These are phyloP conservation scores for Zasmidium cellare DNA, from an alignment of 2,329 filamentous ascomycete genomes.

Conservation along the genomic window DNA sequence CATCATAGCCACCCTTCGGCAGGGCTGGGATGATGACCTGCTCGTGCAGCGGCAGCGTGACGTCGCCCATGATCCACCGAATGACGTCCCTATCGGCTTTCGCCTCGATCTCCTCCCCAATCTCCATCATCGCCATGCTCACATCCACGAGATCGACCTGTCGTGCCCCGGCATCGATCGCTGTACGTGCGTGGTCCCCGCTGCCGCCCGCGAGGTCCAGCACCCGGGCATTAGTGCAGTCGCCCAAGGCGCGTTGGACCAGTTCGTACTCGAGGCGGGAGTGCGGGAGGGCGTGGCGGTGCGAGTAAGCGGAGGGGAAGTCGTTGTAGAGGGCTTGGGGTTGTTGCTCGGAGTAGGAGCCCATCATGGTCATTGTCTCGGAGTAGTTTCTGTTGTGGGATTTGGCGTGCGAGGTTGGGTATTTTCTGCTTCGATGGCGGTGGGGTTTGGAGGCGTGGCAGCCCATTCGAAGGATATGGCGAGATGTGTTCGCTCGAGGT, in stretches of 20 bases:
- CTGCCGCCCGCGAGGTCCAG: conserved; percentile 20
- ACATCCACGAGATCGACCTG: conserved; percentile 18
- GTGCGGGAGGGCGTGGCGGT: conserved; percentile 8
- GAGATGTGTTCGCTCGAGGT: not conserved
- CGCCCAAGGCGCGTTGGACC: conserved; percentile 11
- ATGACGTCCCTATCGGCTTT: conserved; percentile 9
- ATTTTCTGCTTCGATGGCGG: not conserved
- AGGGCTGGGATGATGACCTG: conserved; percentile 10
- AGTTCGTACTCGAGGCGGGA: conserved; percentile 16
- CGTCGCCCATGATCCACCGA: conserved; percentile 15
- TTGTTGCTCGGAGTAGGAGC: not conserved
- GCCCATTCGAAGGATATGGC: not conserved
- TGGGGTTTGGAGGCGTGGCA: not conserved
- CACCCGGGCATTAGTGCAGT: conserved; percentile 13
- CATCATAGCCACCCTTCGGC: conserved; percentile 14
- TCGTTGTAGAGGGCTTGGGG: conserved; percentile 10
- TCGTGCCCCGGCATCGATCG: conserved; percentile 15
- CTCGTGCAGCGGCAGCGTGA: conserved; percentile 5
- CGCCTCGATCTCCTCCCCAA: conserved; percentile 13
- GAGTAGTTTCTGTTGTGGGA: not conserved
- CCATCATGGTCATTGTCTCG: not conserved
- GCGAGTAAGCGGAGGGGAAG: conserved; percentile 10
- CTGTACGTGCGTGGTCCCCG: conserved; percentile 17
- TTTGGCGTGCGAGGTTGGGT: not conserved
- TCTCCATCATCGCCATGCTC: conserved; percentile 13